Base-by-base conservation (phyloP, 2,329 filamentous ascomycete genomes). In the Hymenoscyphus linearis region DNA sequence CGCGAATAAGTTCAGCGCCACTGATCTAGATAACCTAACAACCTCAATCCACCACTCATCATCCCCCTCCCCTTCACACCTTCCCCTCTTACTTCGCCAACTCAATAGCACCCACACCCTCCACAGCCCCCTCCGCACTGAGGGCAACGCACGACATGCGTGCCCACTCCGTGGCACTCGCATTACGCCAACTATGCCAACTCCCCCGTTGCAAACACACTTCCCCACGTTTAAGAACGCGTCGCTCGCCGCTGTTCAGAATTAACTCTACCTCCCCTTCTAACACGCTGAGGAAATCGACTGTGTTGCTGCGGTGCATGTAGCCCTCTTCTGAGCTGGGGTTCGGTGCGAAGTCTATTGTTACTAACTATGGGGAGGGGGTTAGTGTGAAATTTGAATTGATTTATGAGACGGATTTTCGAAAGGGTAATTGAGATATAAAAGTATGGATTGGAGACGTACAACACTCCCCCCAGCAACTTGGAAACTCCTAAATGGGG, bases 291-390 rank as follows among this genome's bases (percentile, higher is more conserved):
- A 66, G 65, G 60, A 78, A 77, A 67, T 79, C 77, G 18, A 77
- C 64, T 40, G 71, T 78, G 35, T 69, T 55, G 4, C 76, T 77
- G 12, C 75, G 75, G 63, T 78, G 77, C 73, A 78, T 74, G 4
- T 74, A 34, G 0, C 62, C 61, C 2, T 60, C 52, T 5, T 55
- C 36, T 4, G 50, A 53, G 5, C 55, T 26, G 16, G 60, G 55
- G 44, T 66, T 67, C 2, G 65, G 62, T 1, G 34, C 64, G 3
- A 67, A 25, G n/a, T 65, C 37, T 2, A 62, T 10, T 9, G 62
- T 26, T 9, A 40, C 57, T 13, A 12, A 18, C 26, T 14, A 18
- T 16, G 58, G 18, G 40, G 9, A 18, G 16, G 16, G 40, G 9
- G 16, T 18, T 6, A n/a, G 18, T 10, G n/a, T n/a, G n/a, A 12